Evolutionary conservation across 1,284 basidiomycete species (phyloP).

Genomic region (Schizophyllum commune): DNA sequence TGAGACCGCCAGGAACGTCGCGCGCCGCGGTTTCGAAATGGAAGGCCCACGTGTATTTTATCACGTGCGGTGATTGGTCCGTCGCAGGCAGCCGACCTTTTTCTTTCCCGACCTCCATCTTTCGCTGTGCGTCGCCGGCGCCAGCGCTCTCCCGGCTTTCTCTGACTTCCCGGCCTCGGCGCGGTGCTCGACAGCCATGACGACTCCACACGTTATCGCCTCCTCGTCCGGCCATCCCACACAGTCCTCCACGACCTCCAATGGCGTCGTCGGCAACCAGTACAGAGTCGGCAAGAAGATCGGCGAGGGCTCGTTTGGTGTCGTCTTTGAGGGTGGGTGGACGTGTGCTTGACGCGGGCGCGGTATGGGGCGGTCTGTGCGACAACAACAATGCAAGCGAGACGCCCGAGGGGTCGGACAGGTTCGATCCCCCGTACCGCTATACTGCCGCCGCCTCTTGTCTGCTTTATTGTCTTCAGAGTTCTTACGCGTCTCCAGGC

Average conservation of each 20-base stretch:
- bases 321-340: conserved; percentile 67
- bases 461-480: background rate
- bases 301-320: conserved; percentile 80
- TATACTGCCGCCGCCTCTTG: background rate
- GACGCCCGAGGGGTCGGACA: conserved; percentile 2
- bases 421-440: conserved; percentile 1
- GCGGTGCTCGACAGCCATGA: background rate
- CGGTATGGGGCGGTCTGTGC: background rate
- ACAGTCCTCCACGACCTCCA: conserved; percentile 47
- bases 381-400: background rate
- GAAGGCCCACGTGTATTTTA: background rate
- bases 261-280: conserved; percentile 68
- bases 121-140: background rate
- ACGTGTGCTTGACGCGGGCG: background rate
- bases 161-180: background rate
- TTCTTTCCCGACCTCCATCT: background rate
- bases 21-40: background rate
- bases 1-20: background rate
- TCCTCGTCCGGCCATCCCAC: conserved; percentile 59
- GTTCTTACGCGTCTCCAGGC: conserved; percentile 36
- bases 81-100: background rate
- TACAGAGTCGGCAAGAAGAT: conserved; percentile 83
- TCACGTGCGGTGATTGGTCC: background rate
- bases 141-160: background rate
- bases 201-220: conserved; percentile 67